Conservation (phyloP, 352 stramenopile genomes). For the Blastocystis sp. region DNA sequence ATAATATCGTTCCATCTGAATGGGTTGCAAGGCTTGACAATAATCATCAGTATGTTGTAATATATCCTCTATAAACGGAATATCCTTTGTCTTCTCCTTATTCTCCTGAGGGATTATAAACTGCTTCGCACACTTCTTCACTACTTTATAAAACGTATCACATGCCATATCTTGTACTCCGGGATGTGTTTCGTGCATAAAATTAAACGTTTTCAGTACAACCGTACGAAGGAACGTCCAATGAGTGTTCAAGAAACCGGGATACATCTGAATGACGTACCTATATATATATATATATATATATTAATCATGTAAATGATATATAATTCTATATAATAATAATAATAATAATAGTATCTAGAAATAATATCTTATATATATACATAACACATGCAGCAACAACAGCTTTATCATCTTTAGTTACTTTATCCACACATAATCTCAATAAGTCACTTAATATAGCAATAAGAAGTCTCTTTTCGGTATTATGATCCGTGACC, state of each 20-base stretch:
- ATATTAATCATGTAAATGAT: neutral
- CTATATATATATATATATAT: neutral
- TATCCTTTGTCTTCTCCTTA: constrained; percentile 50
- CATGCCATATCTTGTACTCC: constrained; percentile 99
- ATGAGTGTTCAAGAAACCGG: constrained; percentile 88
- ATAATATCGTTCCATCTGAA: constrained; percentile 98
- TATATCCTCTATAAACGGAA: constrained; percentile 85
- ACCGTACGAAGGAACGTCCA: constrained; percentile 99
- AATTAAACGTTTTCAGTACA: constrained; percentile 99
- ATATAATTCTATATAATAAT: neutral
- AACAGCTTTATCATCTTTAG: constrained; percentile 98
- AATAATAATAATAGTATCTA: neutral
- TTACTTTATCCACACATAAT: constrained; percentile 85
- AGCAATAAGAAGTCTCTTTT: constrained; percentile 96
- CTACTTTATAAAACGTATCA: constrained; percentile 98
- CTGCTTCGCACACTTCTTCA: constrained; percentile 81
- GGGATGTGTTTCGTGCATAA: constrained; percentile 97
- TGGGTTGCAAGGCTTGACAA: constrained; percentile 85
- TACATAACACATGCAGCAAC: constrained; percentile 96
- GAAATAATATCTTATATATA: neutral
- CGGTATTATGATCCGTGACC: constrained; percentile 93
- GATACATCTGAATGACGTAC: constrained; percentile 99
- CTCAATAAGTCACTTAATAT: constrained; percentile 96
- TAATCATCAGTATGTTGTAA: constrained; percentile 74
- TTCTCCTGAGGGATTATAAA: constrained; percentile 84